These are phyloP conservation scores for Calocybe gambosa DNA, from an alignment of 1,284 basidiomycete species.

Conservation along the genomic window DNA sequence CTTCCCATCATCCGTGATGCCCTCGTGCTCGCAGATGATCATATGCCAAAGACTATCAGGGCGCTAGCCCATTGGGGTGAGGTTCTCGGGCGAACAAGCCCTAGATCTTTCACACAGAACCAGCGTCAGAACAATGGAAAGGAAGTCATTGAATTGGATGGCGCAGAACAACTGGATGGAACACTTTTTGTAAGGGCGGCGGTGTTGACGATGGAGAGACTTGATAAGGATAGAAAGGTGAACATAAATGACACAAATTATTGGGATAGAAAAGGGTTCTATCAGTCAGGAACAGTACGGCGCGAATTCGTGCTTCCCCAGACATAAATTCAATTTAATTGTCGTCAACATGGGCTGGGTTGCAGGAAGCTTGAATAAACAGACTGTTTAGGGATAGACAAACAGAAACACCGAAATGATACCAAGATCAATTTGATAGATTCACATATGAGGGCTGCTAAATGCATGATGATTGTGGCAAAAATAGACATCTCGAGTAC, in stretches of 20 bases:
- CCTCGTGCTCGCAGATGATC: slow-evolving; percentile 53
- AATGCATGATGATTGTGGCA: too few relatives aligned
- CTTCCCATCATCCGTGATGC: slow-evolving; percentile 42
- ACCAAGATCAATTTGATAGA: too few relatives aligned
- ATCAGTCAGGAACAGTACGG: not conserved
- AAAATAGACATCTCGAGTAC: too few relatives aligned
- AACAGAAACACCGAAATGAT: too few relatives aligned
- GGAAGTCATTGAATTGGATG: slow-evolving; percentile 39
- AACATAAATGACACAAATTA: slow-evolving; percentile 18
- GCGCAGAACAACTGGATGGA: slow-evolving; percentile 50
- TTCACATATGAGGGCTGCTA: too few relatives aligned
- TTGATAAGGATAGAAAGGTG: slow-evolving; percentile 50
- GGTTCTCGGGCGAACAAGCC: slow-evolving; percentile 39
- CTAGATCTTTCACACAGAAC: slow-evolving; percentile 20
- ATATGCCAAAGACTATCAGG: slow-evolving; percentile 53
- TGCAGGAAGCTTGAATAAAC: too few relatives aligned
- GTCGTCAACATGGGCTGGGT: too few relatives aligned
- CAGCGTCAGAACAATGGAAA: slow-evolving; percentile 15
- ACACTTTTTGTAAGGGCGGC: slow-evolving; percentile 52
- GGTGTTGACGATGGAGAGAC: slow-evolving; percentile 39
- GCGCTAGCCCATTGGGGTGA: slow-evolving; percentile 47
- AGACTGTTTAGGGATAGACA: too few relatives aligned
- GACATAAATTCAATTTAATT: too few relatives aligned
- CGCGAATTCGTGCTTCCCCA: too few relatives aligned
- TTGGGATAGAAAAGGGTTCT: slow-evolving; percentile 18